Base-by-base conservation (phyloP, 106 monocot species). In the Acorus calamus region DNA sequence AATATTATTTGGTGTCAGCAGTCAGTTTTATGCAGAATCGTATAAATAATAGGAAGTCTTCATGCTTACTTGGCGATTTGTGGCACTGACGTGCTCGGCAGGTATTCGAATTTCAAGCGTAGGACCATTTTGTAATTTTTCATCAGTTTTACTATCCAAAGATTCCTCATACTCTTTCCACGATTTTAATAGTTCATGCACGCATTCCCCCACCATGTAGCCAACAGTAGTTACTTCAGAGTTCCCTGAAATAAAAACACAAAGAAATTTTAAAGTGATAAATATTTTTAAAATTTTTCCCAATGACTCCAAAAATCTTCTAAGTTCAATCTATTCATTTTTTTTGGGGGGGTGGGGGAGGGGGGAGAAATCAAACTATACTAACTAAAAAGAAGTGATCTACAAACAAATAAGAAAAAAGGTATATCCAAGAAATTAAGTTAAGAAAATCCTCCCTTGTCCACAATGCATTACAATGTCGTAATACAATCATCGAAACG, bases 141-240 rank as follows among this genome's bases (percentile, higher is more conserved):
- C 69, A 57, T 62, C 80, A 66, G 42, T 83, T 75, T 83, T 76
- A 53, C 55, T 12, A 69, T 87, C 85, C 61, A 77, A 80, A 57
- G 80, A 72, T 72, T 69, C 71, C 78, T 87, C 82, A 78, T 73
- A 88, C 57, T 96, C 96, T 72, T 78, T 91, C 96, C 96, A 96
- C 11, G 83, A 76, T 79, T 84, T 96, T 49, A 91, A 59, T 74
- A 96, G 69, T 74, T 96, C 96, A 81, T 91, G 91, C 83, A 96
- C 83, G 80, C 87, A 96, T 44, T 85, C 96, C 52, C 96, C 87
- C 42, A 83, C 86, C 75, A 85, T 91, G 69, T 96, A 96, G 57
- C 81, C 72, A 74, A 96, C 75, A 50, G 84, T 68, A 60, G 87
- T 87, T 49, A 56, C 62, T 57, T 93, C 93, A 59, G 61, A 55